phyloP scores from a whole-genome alignment of 805 yeast genomes.

The Candida ficus region DNA sequence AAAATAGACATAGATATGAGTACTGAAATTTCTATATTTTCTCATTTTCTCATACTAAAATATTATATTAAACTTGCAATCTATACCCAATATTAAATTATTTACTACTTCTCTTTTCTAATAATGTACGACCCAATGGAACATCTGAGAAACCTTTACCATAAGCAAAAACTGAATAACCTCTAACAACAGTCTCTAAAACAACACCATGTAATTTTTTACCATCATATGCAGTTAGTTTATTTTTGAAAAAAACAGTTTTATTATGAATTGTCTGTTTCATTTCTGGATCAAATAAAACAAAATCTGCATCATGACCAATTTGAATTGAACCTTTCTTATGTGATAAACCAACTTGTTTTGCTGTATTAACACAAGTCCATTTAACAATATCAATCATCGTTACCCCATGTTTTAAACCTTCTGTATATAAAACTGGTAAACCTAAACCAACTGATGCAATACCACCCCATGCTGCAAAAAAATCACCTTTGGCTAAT shows the following conservation, averaged over 20 bases:
- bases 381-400: conserved; percentile 65
- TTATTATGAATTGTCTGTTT: conserved; percentile 46
- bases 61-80: too few species aligned
- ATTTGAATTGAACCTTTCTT: conserved; percentile 65
- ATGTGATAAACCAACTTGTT: conserved; percentile 73
- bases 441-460: conserved; percentile 90
- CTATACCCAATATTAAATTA: too few species aligned
- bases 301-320: conserved; percentile 88
- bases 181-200: conserved; percentile 74
- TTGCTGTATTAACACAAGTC: conserved; percentile 81
- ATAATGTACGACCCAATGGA: conserved; percentile 55
- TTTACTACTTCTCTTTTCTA: conserved; percentile 68
- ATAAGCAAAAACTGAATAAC: conserved; percentile 58
- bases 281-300: conserved; percentile 66
- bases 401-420: conserved; percentile 46
- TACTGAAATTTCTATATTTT: too few species aligned
- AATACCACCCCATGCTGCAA: conserved; percentile 96
- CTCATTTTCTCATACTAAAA: too few species aligned
- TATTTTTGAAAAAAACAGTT: conserved; percentile 71
- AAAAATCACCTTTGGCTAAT: conserved; percentile 77
- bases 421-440: conserved; percentile 76
- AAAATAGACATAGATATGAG: too few species aligned
- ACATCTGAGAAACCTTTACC: conserved; percentile 45
- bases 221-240: conserved; percentile 84
- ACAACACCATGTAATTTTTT: conserved; percentile 65